Evolutionary conservation across 1,284 basidiomycete genomes (phyloP).

Genomic region (Inonotus obliquus): DNA sequence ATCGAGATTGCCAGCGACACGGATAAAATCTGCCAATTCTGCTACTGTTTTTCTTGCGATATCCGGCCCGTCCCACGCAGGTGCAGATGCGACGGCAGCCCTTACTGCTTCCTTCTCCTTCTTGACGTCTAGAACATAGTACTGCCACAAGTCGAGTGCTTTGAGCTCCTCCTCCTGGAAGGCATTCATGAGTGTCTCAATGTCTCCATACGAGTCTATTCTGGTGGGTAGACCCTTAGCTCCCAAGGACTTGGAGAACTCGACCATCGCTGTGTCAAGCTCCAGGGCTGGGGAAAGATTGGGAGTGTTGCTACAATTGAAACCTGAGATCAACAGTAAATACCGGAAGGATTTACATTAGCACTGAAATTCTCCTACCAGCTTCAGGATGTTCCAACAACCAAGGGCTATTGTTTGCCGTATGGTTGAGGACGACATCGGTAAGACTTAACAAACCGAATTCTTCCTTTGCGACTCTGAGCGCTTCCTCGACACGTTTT

Average conservation of each 20-base stretch:
- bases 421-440: slow-evolving; percentile 94
- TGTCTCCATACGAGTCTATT: slow-evolving; percentile 61
- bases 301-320: slow-evolving; percentile 83
- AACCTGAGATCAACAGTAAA: slow-evolving; percentile 48
- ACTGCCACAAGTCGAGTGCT: slow-evolving; percentile 80
- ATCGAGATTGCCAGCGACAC: slow-evolving; percentile 47
- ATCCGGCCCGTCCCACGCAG: slow-evolving; percentile 53
- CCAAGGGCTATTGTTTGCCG: slow-evolving; percentile 90
- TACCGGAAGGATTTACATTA: slow-evolving; percentile 12
- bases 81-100: slow-evolving; percentile 42
- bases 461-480: slow-evolving; percentile 71
- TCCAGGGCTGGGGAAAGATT: slow-evolving; percentile 86
- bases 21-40: slow-evolving; percentile 65
- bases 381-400: slow-evolving; percentile 91
- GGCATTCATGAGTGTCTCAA: slow-evolving; percentile 60
- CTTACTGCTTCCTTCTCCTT: slow-evolving; percentile 53
- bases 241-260: slow-evolving; percentile 67
- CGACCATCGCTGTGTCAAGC: slow-evolving; percentile 78
- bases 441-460: slow-evolving; percentile 86
- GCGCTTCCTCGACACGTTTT: slow-evolving; percentile 48
- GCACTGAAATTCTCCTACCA: slow-evolving; percentile 44
- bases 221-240: slow-evolving; percentile 67
- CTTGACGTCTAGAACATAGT: slow-evolving; percentile 79
- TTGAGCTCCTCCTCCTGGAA: slow-evolving; percentile 61
- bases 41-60: slow-evolving; percentile 56